Evolutionary conservation across 371 early-diverging fungal species (phyloP).

Genomic region (Mucor indicus): DNA sequence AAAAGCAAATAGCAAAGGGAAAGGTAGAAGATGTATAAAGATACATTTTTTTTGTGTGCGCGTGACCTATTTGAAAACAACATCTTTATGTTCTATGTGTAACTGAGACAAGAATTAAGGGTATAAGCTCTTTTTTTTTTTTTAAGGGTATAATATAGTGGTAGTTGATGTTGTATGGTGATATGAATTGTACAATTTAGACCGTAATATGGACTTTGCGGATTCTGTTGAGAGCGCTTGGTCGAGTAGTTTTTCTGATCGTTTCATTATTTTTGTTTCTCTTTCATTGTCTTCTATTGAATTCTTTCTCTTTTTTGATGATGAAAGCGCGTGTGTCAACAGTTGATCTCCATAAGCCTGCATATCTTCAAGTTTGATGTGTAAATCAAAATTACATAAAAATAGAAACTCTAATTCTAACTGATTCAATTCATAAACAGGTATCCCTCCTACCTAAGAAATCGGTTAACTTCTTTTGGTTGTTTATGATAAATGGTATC

Average conservation of each 20-base stretch:
- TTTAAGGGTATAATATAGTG: too few relatives aligned
- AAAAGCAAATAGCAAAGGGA: too few relatives aligned
- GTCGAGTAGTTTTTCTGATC: slow-evolving; percentile 1
- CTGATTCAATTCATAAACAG: slow-evolving; percentile 79
- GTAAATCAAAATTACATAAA: slow-evolving; percentile 79
- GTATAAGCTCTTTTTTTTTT: too few relatives aligned
- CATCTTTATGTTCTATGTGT: too few relatives aligned
- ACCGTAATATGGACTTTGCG: too few relatives aligned
- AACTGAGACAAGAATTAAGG: too few relatives aligned
- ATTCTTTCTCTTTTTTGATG: too few relatives aligned
- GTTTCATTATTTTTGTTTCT: neutral
- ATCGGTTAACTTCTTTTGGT: neutral
- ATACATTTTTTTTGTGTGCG: too few relatives aligned
- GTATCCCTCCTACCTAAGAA: slow-evolving; percentile 79
- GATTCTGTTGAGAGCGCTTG: neutral
- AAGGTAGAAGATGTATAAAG: too few relatives aligned
- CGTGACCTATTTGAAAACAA: too few relatives aligned
- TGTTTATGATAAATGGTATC: neutral
- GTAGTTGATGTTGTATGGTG: too few relatives aligned
- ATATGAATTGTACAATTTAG: too few relatives aligned
- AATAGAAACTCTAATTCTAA: slow-evolving; percentile 88
- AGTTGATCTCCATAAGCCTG: slow-evolving; percentile 69
- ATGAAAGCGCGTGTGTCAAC: slow-evolving; percentile 26
- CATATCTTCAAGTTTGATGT: slow-evolving; percentile 65
- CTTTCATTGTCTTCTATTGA: neutral